phyloP scores from a whole-genome alignment of 1,284 basidiomycete species.

The Pisolithus thermaeus region DNA sequence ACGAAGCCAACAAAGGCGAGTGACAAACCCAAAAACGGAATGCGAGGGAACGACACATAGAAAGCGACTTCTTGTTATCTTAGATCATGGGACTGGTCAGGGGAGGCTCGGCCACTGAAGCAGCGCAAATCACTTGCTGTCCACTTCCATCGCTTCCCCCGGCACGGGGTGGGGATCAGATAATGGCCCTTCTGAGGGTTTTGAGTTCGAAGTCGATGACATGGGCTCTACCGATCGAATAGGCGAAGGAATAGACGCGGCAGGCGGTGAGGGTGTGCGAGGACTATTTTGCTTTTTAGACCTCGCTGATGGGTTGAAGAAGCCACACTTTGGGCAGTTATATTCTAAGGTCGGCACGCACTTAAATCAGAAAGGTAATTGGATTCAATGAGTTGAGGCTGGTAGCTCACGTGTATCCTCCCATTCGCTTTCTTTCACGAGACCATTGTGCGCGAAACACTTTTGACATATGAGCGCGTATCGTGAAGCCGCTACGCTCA shows the following conservation, averaged over 20 bases:
- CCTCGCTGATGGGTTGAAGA: conserved; percentile 60
- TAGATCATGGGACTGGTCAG: no score
- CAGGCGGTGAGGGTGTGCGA: conserved; percentile 20
- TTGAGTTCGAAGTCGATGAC: not conserved
- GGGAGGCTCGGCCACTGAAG: no score
- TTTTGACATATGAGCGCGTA: conserved; percentile 94
- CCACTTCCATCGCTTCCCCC: conserved; percentile 9
- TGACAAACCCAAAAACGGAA: no score
- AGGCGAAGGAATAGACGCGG: conserved; percentile 6
- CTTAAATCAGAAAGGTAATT: not conserved
- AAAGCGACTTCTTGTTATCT: not conserved
- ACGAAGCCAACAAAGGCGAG: no score
- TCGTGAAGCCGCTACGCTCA: conserved; percentile 47
- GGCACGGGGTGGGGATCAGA: conserved; percentile 3
- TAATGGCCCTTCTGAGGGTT: not conserved
- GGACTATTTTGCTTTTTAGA: conserved; percentile 29
- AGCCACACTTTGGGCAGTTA: conserved; percentile 67
- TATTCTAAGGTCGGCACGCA: conserved; percentile 55
- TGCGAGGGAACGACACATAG: no score
- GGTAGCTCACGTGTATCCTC: conserved; percentile 78
- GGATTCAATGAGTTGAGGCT: not conserved
- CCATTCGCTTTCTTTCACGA: conserved; percentile 87
- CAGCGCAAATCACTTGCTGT: conserved; percentile 10
- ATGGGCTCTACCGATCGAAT: conserved; percentile 6
- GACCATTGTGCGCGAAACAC: conserved; percentile 92